Percentiles rank a stretch among this genome's conserved stretches.
phyloP scores from a whole-genome alignment of 23 red algal genomes.

The Porphyridium purpureum region DNA sequence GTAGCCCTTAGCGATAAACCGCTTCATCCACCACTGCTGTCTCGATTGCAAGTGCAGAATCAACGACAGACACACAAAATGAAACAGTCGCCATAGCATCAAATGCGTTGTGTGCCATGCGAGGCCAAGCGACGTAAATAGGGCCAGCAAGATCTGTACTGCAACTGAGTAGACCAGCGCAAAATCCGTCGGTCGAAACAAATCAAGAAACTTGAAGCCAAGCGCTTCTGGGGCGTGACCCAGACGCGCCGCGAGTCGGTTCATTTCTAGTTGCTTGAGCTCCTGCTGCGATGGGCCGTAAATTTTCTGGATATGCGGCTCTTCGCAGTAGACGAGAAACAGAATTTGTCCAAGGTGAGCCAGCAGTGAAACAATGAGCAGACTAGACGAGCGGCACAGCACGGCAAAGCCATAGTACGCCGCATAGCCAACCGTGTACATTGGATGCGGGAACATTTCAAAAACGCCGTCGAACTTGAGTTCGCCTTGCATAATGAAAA shows the following conservation, averaged over 20 bases:
- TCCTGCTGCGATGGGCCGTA: conserved; percentile 27
- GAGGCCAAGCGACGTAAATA: conserved; percentile 3
- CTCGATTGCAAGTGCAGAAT: conserved; percentile 14
- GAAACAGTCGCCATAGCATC: conserved; percentile 22
- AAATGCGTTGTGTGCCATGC: conserved; percentile 14
- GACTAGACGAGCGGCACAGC: conserved; percentile 42
- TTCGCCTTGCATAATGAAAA: conserved; percentile 66
- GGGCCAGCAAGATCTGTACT: not conserved
- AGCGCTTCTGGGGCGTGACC: conserved; percentile 3
- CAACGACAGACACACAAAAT: conserved; percentile 39
- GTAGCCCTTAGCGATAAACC: conserved; percentile 24
- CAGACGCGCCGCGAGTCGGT: not conserved
- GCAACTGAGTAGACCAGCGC: conserved; percentile 1
- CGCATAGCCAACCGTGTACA: conserved; percentile 98
- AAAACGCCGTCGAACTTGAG: conserved; percentile 89
- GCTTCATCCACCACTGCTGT: conserved; percentile 13
- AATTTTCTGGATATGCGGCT: conserved; percentile 83
- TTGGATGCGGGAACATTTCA: conserved; percentile 94
- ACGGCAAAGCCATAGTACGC: conserved; percentile 82
- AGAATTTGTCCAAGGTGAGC: conserved; percentile 67
- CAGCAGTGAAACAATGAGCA: conserved; percentile 59
- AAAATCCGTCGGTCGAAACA: conserved; percentile 12
- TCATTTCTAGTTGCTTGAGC: not conserved
- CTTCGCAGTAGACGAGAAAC: conserved; percentile 77
- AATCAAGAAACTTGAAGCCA: conserved; percentile 2